phyloP scores from a whole-genome alignment of 345 rosid species.

The Viola odorata region DNA sequence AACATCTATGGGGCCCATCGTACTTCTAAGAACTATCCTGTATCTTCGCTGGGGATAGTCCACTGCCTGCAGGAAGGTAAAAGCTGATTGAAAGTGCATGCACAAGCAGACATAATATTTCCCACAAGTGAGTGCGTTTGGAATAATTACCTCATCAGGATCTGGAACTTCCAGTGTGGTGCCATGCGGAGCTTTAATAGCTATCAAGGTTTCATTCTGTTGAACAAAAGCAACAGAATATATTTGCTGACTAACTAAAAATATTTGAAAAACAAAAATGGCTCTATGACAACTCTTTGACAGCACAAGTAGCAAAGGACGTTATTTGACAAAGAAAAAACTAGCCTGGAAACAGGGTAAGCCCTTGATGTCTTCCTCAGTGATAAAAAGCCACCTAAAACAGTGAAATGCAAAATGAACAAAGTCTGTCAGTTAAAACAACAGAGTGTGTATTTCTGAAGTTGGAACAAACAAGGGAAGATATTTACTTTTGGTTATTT shows the following conservation, averaged over 20 bases:
- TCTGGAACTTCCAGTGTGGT: slow-evolving; percentile 98
- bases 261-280: background rate
- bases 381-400: slow-evolving; percentile 88
- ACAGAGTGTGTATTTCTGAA: background rate
- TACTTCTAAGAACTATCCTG: slow-evolving; percentile 87
- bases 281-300: slow-evolving; percentile 4
- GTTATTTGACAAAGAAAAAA: slow-evolving; percentile 11
- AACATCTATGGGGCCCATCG: slow-evolving; percentile 98
- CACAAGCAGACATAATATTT: background rate
- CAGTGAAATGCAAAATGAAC: slow-evolving; percentile 22
- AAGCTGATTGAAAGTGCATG: background rate
- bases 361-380: slow-evolving; percentile 91
- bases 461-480: slow-evolving; percentile 6
- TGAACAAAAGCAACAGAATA: slow-evolving; percentile 8
- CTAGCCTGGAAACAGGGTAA: slow-evolving; percentile 86
- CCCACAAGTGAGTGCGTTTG: slow-evolving; percentile 6
- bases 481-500: slow-evolving; percentile 63
- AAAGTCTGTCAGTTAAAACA: slow-evolving; percentile 8
- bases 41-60: slow-evolving; percentile 89
- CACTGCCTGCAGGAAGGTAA: slow-evolving; percentile 50
- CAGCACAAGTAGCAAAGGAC: slow-evolving; percentile 4
- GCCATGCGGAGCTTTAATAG: slow-evolving; percentile 99
- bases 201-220: slow-evolving; percentile 91
- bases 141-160: slow-evolving; percentile 84
- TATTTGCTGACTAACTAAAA: too few species aligned